Conservation (phyloP, 495 filamentous ascomycete genomes). For the Diplogelasinospora grovesii region DNA sequence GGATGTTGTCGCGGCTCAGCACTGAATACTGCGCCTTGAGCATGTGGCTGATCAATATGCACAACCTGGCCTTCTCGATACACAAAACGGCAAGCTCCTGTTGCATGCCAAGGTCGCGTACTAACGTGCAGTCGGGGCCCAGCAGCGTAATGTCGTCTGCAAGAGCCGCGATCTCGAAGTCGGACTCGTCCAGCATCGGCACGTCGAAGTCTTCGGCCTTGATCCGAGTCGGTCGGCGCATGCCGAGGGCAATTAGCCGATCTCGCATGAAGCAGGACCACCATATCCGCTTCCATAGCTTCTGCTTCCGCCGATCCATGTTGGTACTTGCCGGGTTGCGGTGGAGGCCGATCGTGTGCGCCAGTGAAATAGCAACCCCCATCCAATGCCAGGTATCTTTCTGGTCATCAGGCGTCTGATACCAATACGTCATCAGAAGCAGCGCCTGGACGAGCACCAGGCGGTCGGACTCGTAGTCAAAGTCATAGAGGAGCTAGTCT, state of each 20-base stretch:
- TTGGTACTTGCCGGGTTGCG: conserved; percentile 66
- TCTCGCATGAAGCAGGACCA: conserved; percentile 93
- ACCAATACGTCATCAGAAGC: conserved; percentile 86
- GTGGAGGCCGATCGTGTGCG: conserved; percentile 78
- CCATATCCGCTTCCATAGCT: conserved; percentile 87
- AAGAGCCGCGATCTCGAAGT: conserved; percentile 71
- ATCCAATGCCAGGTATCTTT: conserved; percentile 93
- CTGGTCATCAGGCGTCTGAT: conserved; percentile 81
- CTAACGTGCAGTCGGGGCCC: conserved; percentile 56
- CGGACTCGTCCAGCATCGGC: conserved; percentile 73
- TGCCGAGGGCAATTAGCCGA: conserved; percentile 78
- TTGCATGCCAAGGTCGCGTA: conserved; percentile 59
- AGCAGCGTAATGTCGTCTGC: conserved; percentile 59
- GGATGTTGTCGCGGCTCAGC: conserved; percentile 67
- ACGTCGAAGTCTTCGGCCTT: conserved; percentile 88
- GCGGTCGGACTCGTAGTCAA: conserved; percentile 78
- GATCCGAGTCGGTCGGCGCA: conserved; percentile 82
- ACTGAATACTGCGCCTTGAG: conserved; percentile 85
- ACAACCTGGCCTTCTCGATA: conserved; percentile 87
- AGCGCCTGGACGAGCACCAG: conserved; percentile 77
- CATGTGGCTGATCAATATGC: conserved; percentile 75
- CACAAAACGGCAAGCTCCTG: conserved; percentile 75
- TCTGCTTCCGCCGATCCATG: conserved; percentile 63
- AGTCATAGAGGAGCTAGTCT: conserved; percentile 60
- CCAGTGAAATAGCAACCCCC: conserved; percentile 76